Base-by-base conservation (phyloP, 176 grass and related monocot genomes). In the Coix lacrymajobi region DNA sequence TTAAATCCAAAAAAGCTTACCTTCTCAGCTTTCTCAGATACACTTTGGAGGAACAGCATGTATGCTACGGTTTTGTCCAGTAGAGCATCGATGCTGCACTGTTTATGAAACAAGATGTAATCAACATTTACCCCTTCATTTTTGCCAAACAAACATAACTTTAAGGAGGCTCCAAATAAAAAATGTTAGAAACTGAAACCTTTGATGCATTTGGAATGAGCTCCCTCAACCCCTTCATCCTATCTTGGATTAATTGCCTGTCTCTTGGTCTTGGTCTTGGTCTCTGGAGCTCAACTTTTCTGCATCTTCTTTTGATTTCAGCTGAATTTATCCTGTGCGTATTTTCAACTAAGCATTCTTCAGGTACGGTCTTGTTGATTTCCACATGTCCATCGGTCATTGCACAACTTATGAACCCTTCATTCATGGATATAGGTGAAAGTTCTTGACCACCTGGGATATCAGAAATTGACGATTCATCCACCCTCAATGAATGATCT, bases 31-130 rank as follows among this genome's bases (percentile, higher is more conserved):
- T 87, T 90, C 22, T 77, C 79, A 0, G 87, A 90, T 79, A 97
- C 73, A 64, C 79, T 79, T 54, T 83, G 79, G 33, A 97, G 91
- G 78, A 97, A 97, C 81, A 88, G 6, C 81, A 97, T 88, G 58
- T 93, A 89, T 34, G 79, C 77, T 54, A 92, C 68, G 45, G 94
- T 94, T 91, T 67, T 91, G 56, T 91, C 89, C 71, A 97, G 61
- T 44, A 94, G 92, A 52, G 82, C 60, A 79, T 94, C 92, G 32
- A 97, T 94, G 85, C 94, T 92, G 86, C 89, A 94, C 94, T 97
- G 87, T 83, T 80, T 80, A 92, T 45, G 40, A 40, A 84, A 84
- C 5, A 81, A 83, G 77, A 83, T 76, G 17, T 40, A 62, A 58
- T 82, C 36, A 89, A 69, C 17, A 75, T 36, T 17, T 40, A 26